phyloP scores from a whole-genome alignment of 768 basidiomycete species.

The Candolleomyces efflorescens region DNA sequence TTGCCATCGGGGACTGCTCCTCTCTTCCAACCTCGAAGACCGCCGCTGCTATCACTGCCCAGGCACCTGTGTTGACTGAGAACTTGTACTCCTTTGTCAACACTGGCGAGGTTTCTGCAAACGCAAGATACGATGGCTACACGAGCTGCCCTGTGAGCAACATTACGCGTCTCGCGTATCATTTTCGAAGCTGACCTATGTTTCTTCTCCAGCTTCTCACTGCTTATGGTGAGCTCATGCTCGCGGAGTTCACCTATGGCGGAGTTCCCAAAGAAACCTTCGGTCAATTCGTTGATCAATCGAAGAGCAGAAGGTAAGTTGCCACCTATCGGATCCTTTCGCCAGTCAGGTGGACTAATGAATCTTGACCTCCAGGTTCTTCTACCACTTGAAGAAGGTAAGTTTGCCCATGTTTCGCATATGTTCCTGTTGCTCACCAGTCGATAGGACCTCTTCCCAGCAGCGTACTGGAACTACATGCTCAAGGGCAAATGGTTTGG shows the following conservation, averaged over 20 bases:
- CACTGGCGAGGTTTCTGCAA: constrained; percentile 56
- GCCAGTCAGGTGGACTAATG: constrained; percentile 10
- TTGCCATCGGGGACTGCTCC: constrained; percentile 89
- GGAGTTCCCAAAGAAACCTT: constrained; percentile 87
- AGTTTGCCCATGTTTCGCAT: constrained; percentile 1
- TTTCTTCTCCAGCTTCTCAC: constrained; percentile 55
- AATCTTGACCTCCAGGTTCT: constrained; percentile 39
- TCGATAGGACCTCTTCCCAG: constrained; percentile 60
- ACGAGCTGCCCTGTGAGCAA: constrained; percentile 77
- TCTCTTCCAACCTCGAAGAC: constrained; percentile 95
- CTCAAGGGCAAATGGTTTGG: constrained; percentile 45
- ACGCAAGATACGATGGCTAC: constrained; percentile 82
- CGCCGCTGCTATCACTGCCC: constrained; percentile 87
- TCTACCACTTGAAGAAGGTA: constrained; percentile 88
- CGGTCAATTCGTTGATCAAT: constrained; percentile 63
- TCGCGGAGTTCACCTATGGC: constrained; percentile 95
- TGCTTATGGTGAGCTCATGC: constrained; percentile 77
- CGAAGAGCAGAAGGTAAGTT: constrained; percentile 65
- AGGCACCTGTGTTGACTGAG: constrained; percentile 87
- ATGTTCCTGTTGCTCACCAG: constrained; percentile 2
- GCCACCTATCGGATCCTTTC: background rate
- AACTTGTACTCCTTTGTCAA: constrained; percentile 77
- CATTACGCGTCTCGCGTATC: constrained; percentile 2
- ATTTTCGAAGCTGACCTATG: constrained; percentile 4
- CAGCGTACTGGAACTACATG: constrained; percentile 75